Evolutionary conservation across 306 rosid genomes (phyloP).

Genomic region (Corylus heterophylla): DNA sequence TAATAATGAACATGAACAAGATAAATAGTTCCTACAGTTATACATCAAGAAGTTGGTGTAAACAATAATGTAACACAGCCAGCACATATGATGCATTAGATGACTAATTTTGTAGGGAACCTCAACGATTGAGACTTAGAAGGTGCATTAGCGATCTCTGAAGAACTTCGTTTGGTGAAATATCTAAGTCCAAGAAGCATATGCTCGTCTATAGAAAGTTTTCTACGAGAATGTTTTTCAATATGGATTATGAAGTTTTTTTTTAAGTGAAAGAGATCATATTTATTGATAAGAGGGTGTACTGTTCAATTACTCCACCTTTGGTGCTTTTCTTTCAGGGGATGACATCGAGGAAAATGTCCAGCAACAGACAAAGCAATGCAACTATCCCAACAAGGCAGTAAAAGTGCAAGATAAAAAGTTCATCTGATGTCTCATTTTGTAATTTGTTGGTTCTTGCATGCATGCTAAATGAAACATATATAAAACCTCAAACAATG

Average conservation of each 20-base stretch:
- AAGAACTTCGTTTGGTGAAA: not conserved
- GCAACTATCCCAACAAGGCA: not conserved
- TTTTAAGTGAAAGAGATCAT: not conserved
- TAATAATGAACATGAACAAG: not conserved
- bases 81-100: not conserved
- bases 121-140: not conserved
- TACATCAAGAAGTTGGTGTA: not conserved
- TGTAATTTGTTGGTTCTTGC: not conserved
- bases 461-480: slow-evolving; percentile 10
- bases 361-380: not conserved
- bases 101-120: not conserved
- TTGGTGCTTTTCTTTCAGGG: not conserved
- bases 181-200: not conserved
- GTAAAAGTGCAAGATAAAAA: not conserved
- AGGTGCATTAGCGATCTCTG: not conserved
- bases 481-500: slow-evolving; percentile 4
- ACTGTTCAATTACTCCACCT: not conserved
- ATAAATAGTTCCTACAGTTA: not conserved
- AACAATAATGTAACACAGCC: not conserved
- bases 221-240: not conserved
- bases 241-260: not conserved
- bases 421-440: not conserved
- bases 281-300: not conserved
- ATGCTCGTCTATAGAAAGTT: not conserved
- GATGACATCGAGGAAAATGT: not conserved